Conservation (phyloP, 371 early-diverging fungal genomes). For the Apophysomyces variabilis region DNA sequence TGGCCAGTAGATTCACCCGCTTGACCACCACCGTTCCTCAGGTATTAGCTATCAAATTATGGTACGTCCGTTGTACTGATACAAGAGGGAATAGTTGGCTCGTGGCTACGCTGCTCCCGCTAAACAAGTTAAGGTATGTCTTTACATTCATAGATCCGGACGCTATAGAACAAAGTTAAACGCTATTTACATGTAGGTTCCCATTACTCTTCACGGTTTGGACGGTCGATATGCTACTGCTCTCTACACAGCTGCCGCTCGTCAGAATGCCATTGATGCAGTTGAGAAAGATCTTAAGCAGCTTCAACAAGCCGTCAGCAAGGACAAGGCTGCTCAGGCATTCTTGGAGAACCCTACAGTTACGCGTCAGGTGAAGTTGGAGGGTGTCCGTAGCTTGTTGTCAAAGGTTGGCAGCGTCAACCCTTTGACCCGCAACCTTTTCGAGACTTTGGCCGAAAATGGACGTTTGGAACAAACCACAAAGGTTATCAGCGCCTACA, state of each 20-base stretch:
- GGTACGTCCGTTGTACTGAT: neutral
- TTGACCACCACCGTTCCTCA: constrained; percentile 52
- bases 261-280: constrained; percentile 78
- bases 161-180: neutral
- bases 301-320: constrained; percentile 68
- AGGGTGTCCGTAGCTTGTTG: constrained; percentile 69
- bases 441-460: constrained; percentile 91
- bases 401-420: constrained; percentile 70
- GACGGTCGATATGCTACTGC: constrained; percentile 98
- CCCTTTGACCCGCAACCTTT: constrained; percentile 88
- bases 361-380: constrained; percentile 77
- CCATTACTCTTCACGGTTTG: constrained; percentile 88
- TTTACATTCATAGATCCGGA: neutral
- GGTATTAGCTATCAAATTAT: constrained; percentile 25
- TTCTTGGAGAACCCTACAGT: constrained; percentile 90
- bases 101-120: constrained; percentile 65
- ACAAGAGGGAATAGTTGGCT: constrained; percentile 41
- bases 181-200: constrained; percentile 58
- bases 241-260: constrained; percentile 92
- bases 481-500: constrained; percentile 83
- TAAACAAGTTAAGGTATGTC: constrained; percentile 51
- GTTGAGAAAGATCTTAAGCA: constrained; percentile 88
- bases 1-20: constrained; percentile 56
- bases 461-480: constrained; percentile 86
- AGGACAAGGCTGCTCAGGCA: constrained; percentile 74